Base-by-base conservation (phyloP, 352 stramenopile species). In the Pythium apleroticum region DNA sequence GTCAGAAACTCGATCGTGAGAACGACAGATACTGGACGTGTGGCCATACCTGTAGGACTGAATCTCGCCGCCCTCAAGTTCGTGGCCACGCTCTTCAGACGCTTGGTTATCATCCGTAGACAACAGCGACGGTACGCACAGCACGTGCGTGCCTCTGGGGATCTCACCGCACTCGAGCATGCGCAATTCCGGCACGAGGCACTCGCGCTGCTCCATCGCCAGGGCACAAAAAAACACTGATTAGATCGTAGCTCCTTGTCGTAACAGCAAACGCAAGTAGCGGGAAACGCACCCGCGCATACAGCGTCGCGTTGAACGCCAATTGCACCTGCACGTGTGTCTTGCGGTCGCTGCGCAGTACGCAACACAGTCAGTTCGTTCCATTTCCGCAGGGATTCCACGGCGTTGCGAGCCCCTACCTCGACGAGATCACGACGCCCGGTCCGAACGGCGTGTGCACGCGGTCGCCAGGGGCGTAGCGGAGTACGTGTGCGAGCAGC, bases 151-250 rank as follows among this genome's bases (percentile, higher is more conserved):
- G 19, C 72, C 71, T 60, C 72, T 77, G 25, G 84, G 79, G 30
- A 92, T 76, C 65, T 92, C 84, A 17, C 79, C 84, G 20, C 78
- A 89, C 55, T 80, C 76, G 52, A 92, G 65, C 81, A 92, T 90
- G 5, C 69, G 77, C 46, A 90, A 72, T 67, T 87, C 79, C 7
- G 84, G 84, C 20, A 92, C 53, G 20, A 92, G 27, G 22, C 70
- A 84, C 4, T 69, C 73, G 39, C 78, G 74, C 84, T 92, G 45
- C n/a, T n/a, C 22, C 25, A 30, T 3, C 52, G 66, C 64, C 14
- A 31, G 10, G 2, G 54, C 25, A 41, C 8, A 15, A 52, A 22
- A 20, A 52, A 41, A 24, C 27, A 66, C 37, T 33, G n/a, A 59
- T 52, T 15, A 52, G 43, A 27, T 10, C 30, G 4, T 28, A 22